Percentiles rank a stretch among this genome's conserved stretches.
phyloP scores from a whole-genome alignment of 2,329 filamentous ascomycete genomes.

The Penicillium brasilianum region DNA sequence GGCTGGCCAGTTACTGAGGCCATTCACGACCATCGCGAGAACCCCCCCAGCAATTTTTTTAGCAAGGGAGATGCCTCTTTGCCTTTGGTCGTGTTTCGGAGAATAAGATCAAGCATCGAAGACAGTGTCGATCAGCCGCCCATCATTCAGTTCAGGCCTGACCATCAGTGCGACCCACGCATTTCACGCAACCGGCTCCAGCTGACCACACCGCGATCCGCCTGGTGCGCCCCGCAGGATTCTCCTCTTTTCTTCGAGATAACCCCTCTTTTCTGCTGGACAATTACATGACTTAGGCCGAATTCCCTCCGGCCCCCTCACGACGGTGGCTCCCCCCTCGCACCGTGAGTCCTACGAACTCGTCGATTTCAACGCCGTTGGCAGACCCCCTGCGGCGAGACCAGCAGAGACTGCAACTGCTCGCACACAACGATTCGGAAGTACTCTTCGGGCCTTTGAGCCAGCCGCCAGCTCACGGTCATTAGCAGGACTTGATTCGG shows the following conservation, averaged over 20 bases:
- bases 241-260: slow-evolving; percentile 13
- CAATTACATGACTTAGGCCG: slow-evolving; percentile 24
- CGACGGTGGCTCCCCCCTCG: slow-evolving; percentile 33
- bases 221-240: slow-evolving; percentile 24
- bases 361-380: slow-evolving; percentile 30
- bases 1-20: slow-evolving; percentile 24
- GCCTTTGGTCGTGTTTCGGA: slow-evolving; percentile 12
- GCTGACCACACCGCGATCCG: slow-evolving; percentile 24
- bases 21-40: slow-evolving; percentile 14
- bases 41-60: background rate
- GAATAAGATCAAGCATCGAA: slow-evolving; percentile 10
- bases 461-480: slow-evolving; percentile 21
- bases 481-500: slow-evolving; percentile 17
- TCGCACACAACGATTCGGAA: slow-evolving; percentile 10
- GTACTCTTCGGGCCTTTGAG: slow-evolving; percentile 10
- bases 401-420: slow-evolving; percentile 13
- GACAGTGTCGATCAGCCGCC: slow-evolving; percentile 12
- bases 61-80: background rate
- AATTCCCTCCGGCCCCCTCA: slow-evolving; percentile 20
- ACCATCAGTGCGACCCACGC: slow-evolving; percentile 30
- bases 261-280: slow-evolving; percentile 12
- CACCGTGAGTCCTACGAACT: slow-evolving; percentile 42
- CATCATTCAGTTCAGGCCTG: slow-evolving; percentile 20
- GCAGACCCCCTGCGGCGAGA: slow-evolving; percentile 8
- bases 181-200: slow-evolving; percentile 23